These are phyloP conservation scores for Rosa chinensis DNA, from an alignment of 306 rosid species.

Conservation along the genomic window DNA sequence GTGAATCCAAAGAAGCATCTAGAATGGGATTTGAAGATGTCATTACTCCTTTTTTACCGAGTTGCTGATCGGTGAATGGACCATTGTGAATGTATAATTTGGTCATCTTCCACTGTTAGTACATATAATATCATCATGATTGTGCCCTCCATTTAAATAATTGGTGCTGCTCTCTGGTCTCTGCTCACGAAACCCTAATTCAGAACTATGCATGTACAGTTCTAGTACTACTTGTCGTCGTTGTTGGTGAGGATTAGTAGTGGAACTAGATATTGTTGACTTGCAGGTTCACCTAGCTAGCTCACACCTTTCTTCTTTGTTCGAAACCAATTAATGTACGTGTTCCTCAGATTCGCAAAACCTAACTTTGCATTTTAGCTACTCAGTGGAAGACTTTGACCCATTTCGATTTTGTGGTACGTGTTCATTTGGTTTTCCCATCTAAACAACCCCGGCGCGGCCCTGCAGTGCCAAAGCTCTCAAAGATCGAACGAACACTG, in stretches of 20 bases:
- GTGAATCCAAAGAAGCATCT: conserved; percentile 19
- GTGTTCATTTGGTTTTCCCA: background rate
- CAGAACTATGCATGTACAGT: background rate
- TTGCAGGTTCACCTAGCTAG: background rate
- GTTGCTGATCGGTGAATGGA: conserved; percentile 8
- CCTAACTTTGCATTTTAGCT: background rate
- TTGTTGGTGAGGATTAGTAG: background rate
- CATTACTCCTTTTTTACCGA: conserved; percentile 27
- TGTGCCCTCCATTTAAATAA: background rate
- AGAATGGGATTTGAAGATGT: conserved; percentile 32
- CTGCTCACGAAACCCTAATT: background rate
- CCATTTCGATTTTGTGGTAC: background rate
- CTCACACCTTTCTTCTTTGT: background rate
- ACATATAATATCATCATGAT: background rate
- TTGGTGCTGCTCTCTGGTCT: background rate
- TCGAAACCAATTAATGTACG: background rate
- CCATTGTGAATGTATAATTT: conserved; percentile 8
- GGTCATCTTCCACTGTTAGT: conserved; percentile 5
- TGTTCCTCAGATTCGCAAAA: background rate
- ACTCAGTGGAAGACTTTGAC: background rate
- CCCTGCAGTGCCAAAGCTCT: background rate
- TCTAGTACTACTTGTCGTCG: background rate
- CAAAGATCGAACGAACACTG: background rate
- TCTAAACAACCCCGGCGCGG: background rate
- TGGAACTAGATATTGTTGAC: conserved; percentile 1